Evolutionary conservation across 495 filamentous ascomycete genomes (phyloP), one percentile per base, ranked within the genome.

Genomic region (Penicillium pancosmium): DNA sequence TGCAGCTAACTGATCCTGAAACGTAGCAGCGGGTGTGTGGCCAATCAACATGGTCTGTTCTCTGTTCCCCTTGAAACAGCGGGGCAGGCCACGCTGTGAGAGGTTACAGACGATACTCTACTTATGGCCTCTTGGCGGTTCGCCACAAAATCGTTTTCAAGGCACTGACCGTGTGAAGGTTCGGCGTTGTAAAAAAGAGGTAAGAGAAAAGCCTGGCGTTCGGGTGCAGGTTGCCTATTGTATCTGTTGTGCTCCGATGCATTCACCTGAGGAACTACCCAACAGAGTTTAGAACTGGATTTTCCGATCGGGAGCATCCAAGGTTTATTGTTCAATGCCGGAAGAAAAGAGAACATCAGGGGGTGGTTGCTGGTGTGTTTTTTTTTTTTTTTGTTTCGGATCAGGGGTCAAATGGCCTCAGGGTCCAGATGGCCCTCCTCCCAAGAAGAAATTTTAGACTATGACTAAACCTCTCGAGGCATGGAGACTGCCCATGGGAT

Each of bases 1-100:
- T 43, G 21, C 52, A 48, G 49, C 41, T 44, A 16, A 48, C 2
- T 52, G 48, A 54, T 54, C 55, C 48, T 67, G 66, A 69, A 69
- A 69, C 66, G 57, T 40, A 33, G 31, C 43, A n/a, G 66, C 63
- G 64, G 55, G 63, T 60, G 56, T 25, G 40, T 27, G 15, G 18
- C 66, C 63, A 68, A 68, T 68, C 57, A 66, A 16, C 36, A 7
- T 18, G 49, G 38, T 31, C 41, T 33, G 8, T 15, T 13, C 21
- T 15, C 4, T 33, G 4, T 33, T 38, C 60, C 49, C 63, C 57
- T 54, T 68, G 60, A 66, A 63, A 68, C 66, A 33, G 33, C 44
- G 53, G 53, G 38, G 52, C 34, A 35, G 16, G 55, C 16, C 41
- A 58, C 50, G 50, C 49, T 44, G 54, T 25, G 25, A 23, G 33